Conservation (phyloP, 2,329 filamentous ascomycete species). For the Mycosphaerella sp. region DNA sequence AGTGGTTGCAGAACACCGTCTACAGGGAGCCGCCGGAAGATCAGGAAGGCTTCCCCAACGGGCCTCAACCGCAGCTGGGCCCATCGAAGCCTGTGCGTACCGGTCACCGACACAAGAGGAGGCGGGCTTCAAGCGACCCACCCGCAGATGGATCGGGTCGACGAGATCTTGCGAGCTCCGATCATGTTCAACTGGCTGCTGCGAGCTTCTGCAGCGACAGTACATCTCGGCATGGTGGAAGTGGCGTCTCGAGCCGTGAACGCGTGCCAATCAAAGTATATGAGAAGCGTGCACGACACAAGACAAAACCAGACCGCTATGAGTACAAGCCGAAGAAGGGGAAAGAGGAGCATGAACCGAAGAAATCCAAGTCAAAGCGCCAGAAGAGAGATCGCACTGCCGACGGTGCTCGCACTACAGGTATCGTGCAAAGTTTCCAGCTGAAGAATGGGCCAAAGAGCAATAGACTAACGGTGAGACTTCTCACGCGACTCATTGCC, state of each 20-base stretch:
- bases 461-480: conserved; percentile 42
- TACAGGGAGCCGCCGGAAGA: conserved; percentile 31
- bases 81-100: conserved; percentile 17
- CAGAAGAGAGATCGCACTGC: conserved; percentile 35
- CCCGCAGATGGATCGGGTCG: neutral
- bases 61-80: conserved; percentile 22
- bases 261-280: conserved; percentile 28
- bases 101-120: conserved; percentile 27
- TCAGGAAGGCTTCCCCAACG: conserved; percentile 24
- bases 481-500: neutral
- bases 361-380: conserved; percentile 22
- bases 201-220: conserved; percentile 3
- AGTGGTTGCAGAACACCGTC: conserved; percentile 41
- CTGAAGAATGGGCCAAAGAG: conserved; percentile 41
- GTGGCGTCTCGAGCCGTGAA: neutral
- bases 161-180: conserved; percentile 9
- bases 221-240: conserved; percentile 2
- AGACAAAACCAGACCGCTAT: conserved; percentile 44
- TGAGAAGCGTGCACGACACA: conserved; percentile 41
- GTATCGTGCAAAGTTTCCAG: conserved; percentile 39
- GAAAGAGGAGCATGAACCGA: conserved; percentile 24
- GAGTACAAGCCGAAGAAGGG: conserved; percentile 33
- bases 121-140: conserved; percentile 35
- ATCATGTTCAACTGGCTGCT: conserved; percentile 6
- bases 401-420: conserved; percentile 34